Evolutionary conservation across 495 filamentous ascomycete species (phyloP).

Genomic region (Terfezia claveryi): DNA sequence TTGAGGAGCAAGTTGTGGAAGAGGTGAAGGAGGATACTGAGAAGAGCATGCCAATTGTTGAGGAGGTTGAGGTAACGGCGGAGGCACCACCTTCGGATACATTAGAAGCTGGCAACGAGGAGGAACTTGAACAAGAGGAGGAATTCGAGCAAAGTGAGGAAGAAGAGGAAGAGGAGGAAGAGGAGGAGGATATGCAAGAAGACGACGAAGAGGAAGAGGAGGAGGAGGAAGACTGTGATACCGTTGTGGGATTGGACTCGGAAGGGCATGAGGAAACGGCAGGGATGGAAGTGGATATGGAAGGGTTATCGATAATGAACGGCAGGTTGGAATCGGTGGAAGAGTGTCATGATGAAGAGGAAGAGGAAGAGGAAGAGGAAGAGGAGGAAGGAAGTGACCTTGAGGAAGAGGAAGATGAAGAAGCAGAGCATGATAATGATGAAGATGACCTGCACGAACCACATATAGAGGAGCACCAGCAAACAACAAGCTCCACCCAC

Average conservation of each 20-base stretch:
- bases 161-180: background rate
- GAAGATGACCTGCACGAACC: background rate
- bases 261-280: background rate
- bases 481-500: background rate
- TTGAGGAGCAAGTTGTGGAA: background rate
- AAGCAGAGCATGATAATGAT: background rate
- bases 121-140: background rate
- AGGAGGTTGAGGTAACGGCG: background rate
- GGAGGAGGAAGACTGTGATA: no score
- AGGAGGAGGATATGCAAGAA: background rate
- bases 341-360: background rate
- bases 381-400: background rate
- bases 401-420: background rate
- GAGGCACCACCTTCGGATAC: background rate
- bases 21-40: background rate
- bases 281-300: background rate
- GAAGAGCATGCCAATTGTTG: background rate
- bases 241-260: no score
- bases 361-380: background rate
- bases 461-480: background rate
- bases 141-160: background rate
- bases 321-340: no score
- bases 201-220: background rate
- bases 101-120: background rate
- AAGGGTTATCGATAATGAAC: background rate